Percentiles rank a stretch among this genome's conserved stretches.
Evolutionary conservation across 306 rosid species (phyloP).

Genomic region (Begonia fuchsioides): DNA sequence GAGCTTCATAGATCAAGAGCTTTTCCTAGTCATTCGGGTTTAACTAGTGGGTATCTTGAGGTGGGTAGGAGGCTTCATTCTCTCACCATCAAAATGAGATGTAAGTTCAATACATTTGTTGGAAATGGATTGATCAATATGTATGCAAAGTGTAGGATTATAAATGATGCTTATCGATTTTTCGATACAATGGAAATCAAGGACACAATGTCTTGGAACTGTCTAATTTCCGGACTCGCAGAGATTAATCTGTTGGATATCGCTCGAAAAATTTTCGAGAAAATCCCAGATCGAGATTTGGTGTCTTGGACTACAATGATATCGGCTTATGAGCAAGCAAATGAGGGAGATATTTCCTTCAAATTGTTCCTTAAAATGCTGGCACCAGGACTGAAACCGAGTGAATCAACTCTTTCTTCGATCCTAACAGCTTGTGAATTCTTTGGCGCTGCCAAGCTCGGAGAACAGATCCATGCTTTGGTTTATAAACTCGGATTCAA

Average conservation of each 20-base stretch:
- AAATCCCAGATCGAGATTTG: slow-evolving; percentile 17
- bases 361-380: slow-evolving; percentile 18
- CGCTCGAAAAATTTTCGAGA: slow-evolving; percentile 17
- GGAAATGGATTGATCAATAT: slow-evolving; percentile 23
- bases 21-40: slow-evolving; percentile 15
- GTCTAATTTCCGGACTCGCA: slow-evolving; percentile 12
- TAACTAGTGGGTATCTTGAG: slow-evolving; percentile 17
- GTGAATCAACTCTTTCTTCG: slow-evolving; percentile 9
- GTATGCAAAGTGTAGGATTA: slow-evolving; percentile 18
- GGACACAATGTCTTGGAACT: slow-evolving; percentile 18
- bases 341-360: slow-evolving; percentile 13
- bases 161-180: slow-evolving; percentile 7
- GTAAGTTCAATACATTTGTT: slow-evolving; percentile 16
- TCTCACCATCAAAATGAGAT: slow-evolving; percentile 18
- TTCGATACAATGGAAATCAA: slow-evolving; percentile 10
- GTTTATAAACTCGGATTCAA: slow-evolving; percentile 16
- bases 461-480: slow-evolving; percentile 18
- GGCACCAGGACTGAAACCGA: slow-evolving; percentile 10
- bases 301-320: slow-evolving; percentile 26
- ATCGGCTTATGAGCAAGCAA: slow-evolving; percentile 20
- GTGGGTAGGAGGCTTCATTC: slow-evolving; percentile 18
- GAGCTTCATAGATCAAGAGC: slow-evolving; percentile 21
- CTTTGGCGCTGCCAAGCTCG: slow-evolving; percentile 13
- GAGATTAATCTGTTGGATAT: slow-evolving; percentile 11
- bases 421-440: slow-evolving; percentile 20